phyloP scores from a whole-genome alignment of 768 basidiomycete genomes.

The Termitomyces sp. region DNA sequence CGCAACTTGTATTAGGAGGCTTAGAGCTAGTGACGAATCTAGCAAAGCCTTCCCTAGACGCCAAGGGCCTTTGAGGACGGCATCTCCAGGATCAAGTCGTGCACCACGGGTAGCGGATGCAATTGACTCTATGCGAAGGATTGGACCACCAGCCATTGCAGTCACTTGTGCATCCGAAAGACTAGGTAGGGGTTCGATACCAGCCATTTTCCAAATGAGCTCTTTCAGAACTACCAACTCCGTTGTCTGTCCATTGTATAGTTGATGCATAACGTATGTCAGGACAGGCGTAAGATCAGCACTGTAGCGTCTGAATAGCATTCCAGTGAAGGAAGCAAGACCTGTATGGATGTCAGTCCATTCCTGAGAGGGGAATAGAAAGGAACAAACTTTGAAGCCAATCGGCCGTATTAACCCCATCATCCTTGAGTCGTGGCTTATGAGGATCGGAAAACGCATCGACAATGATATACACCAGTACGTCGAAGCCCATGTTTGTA shows the following conservation, averaged over 20 bases:
- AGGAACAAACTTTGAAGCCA: slow-evolving; percentile 82
- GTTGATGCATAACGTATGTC: slow-evolving; percentile 87
- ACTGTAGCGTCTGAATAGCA: slow-evolving; percentile 83
- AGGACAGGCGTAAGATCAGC: slow-evolving; percentile 81
- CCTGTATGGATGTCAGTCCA: slow-evolving; percentile 39
- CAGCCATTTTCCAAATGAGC: slow-evolving; percentile 93
- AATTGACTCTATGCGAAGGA: slow-evolving; percentile 81
- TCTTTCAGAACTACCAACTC: slow-evolving; percentile 92
- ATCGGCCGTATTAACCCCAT: slow-evolving; percentile 84
- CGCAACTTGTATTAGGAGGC: slow-evolving; percentile 87
- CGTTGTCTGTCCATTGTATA: slow-evolving; percentile 75
- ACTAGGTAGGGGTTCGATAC: slow-evolving; percentile 85
- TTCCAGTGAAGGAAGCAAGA: slow-evolving; percentile 88
- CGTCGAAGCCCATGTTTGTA: slow-evolving; percentile 92
- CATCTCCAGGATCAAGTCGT: slow-evolving; percentile 60
- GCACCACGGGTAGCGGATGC: slow-evolving; percentile 77
- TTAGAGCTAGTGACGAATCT: slow-evolving; percentile 73
- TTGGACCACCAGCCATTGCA: slow-evolving; percentile 89
- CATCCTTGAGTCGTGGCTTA: slow-evolving; percentile 81
- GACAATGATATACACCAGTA: slow-evolving; percentile 80
- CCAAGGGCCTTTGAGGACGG: slow-evolving; percentile 56
- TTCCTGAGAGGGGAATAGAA: background rate
- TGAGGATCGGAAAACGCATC: slow-evolving; percentile 82
- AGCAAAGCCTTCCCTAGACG: slow-evolving; percentile 61
- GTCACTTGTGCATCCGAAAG: slow-evolving; percentile 83